Conservation (phyloP, 441 rosid genomes). For the Theobroma grandiflorum region DNA sequence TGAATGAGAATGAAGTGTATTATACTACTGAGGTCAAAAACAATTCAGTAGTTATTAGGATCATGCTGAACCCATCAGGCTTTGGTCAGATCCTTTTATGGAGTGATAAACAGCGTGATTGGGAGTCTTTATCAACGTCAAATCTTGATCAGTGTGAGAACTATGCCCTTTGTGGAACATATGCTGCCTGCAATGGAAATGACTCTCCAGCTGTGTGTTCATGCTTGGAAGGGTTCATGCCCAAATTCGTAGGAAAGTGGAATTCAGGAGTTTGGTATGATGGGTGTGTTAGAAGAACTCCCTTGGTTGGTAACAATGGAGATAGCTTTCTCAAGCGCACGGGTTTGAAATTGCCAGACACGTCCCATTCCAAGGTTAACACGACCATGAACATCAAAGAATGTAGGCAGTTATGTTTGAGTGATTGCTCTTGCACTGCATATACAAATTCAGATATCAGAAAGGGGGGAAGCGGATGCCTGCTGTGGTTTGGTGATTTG, state of each 20-base stretch:
- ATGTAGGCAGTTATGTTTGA: conserved; percentile 15
- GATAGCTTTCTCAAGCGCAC: no score
- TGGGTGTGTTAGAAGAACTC: no score
- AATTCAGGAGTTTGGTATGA: no score
- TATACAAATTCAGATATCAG: conserved; percentile 1
- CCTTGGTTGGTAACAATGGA: no score
- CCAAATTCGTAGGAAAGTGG: no score
- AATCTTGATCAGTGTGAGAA: not conserved
- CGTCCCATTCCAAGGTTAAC: conserved; percentile 8
- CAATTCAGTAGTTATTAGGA: not conserved
- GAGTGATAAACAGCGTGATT: not conserved
- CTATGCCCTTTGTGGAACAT: no score
- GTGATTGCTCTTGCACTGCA: not conserved
- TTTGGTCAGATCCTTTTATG: not conserved
- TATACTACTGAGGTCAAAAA: not conserved
- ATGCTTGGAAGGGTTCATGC: no score
- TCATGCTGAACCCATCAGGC: not conserved
- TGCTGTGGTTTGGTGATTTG: conserved; percentile 13
- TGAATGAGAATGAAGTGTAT: no score
- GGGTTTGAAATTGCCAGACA: no score
- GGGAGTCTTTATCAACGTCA: not conserved
- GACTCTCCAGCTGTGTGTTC: no score
- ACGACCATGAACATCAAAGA: conserved; percentile 26
- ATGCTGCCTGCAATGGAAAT: no score
- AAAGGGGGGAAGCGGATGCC: conserved; percentile 26